Evolutionary conservation across 768 basidiomycete genomes (phyloP), one percentile per base, ranked within the genome.

Genomic region (Hypsizygus marmoreus): DNA sequence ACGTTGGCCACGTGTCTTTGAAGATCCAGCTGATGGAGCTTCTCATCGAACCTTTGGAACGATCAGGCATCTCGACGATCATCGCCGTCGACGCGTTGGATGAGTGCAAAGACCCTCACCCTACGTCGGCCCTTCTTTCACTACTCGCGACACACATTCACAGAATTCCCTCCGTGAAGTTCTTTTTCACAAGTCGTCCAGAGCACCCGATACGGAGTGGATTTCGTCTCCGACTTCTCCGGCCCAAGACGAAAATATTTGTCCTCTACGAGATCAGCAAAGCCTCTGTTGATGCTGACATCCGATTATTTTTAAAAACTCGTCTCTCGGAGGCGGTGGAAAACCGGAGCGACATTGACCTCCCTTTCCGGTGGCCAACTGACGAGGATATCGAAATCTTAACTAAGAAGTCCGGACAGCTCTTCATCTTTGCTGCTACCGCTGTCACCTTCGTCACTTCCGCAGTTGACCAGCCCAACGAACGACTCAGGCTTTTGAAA

Each of bases 51-150:
- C 34, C 35, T 13, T n/a, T 37, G 9, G 24, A 14, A 6, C 25
- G 12, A 14, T 34, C 13, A 2, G 10, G 17, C 13, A 13, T 29
- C 4, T 31, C 36, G 4, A 17, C 25, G 13, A 10, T 46, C 17
- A 16, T 46, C 31, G 45, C 39, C 28, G 30, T 46, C 26, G 45
- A 46, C 14, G 45, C 45, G 3, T 22, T 46, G 12, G 45, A 40
- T 28, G 37, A 46, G 22, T 46, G 45, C 29, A 39, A 31, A 13
- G 30, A 31, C 22, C 9, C 14, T 5, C 14, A 20, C 17, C 28
- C 28, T 11, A 22, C 29, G 12, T 29, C 41, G 7, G 28, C 17
- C 41, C 10, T 43, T 11, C 41, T 43, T 17, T 32, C 19, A 14
- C 29, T 43, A 7, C 13, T 43, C 12, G 12, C 30, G 6, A 14